Conservation (phyloP, 495 filamentous ascomycete genomes). For the Sordaria brevicollis region DNA sequence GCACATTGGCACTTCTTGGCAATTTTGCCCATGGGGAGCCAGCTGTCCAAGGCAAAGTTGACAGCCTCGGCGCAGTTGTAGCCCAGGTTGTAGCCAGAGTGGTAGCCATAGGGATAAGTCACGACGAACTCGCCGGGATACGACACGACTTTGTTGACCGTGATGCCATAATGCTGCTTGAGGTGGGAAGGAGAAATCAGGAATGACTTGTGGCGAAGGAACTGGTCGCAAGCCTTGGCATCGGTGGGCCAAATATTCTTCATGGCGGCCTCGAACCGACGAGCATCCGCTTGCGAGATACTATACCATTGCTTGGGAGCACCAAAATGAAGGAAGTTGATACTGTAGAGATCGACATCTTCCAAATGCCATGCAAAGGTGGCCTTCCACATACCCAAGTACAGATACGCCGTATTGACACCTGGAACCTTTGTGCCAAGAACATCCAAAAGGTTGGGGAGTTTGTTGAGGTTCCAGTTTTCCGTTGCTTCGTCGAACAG, state of each 20-base stretch:
- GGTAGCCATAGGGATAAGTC: conserved; percentile 96
- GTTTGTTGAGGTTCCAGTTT: conserved; percentile 86
- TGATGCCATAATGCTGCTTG: conserved; percentile 80
- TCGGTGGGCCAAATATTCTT: conserved; percentile 90
- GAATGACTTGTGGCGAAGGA: conserved; percentile 95
- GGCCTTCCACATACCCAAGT: conserved; percentile 98
- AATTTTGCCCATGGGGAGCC: conserved; percentile 88
- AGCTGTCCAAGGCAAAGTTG: conserved; percentile 92
- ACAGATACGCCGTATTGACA: conserved; percentile 97
- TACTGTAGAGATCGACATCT: conserved; percentile 97
- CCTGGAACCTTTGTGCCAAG: conserved; percentile 91
- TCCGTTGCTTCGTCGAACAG: conserved; percentile 85
- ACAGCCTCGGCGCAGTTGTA: conserved; percentile 99
- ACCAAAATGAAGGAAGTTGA: conserved; percentile 98
- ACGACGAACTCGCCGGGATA: conserved; percentile 98
- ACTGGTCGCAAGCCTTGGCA: conserved; percentile 94
- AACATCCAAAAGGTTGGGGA: conserved; percentile 88
- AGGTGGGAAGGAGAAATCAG: conserved; percentile 88
- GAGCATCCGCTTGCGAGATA: conserved; percentile 93
- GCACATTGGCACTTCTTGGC: conserved; percentile 97
- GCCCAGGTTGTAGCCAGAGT: conserved; percentile 94
- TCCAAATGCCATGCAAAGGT: conserved; percentile 99
- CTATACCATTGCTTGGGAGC: conserved; percentile 99
- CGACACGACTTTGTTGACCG: conserved; percentile 90
- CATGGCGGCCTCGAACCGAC: conserved; percentile 90